Base-by-base conservation (phyloP, 352 stramenopile species). In the Phytophthora niederhauseri region DNA sequence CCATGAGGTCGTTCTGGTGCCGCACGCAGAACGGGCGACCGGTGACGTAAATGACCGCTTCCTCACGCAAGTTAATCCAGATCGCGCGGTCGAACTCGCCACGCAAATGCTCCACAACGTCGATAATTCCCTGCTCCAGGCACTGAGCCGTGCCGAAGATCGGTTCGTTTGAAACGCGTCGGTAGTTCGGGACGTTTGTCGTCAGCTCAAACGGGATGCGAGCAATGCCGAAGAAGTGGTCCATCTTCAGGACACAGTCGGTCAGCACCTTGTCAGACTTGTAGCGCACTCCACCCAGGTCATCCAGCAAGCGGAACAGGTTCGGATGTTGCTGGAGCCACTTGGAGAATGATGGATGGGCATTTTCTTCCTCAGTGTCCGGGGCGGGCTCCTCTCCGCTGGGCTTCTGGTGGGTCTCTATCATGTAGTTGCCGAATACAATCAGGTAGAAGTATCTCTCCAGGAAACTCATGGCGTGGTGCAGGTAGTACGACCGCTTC, bases 51-150 rank as follows among this genome's bases (percentile, higher is more conserved):
- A 97, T 82, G 11, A 98, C 81, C n/a, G 90, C 90, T 75, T 97
- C 92, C 71, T 97, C 90, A 4, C 92, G 87, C 52, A 98, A 69
- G 52, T 98, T 98, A 68, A 96, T 94, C 90, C 91, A 98, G 22
- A 97, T 94, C 7, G 83, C 86, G 24, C 82, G 84, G 38, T 89
- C 85, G 34, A 88, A 90, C 19, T 85, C 73, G 3, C 62, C 62
- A 24, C 78, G 70, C 53, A 94, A 75, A 61, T 91, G 66, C 15
- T 77, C 49, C 17, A 94, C 69, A 3, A 95, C 87, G 45, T 95
- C 87, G 1, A 70, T 57, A 28, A 96, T 90, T 2, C 89, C 89
- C 38, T 80, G 69, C 61, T 96, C 87, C 14, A 94, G 72, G 53
- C 79, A 92, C 64, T 96, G 87, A 1, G 91, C 87, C 9, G 83